These are phyloP conservation scores for Schizophyllum amplum DNA, from an alignment of 1,284 basidiomycete genomes.

Conservation along the genomic window DNA sequence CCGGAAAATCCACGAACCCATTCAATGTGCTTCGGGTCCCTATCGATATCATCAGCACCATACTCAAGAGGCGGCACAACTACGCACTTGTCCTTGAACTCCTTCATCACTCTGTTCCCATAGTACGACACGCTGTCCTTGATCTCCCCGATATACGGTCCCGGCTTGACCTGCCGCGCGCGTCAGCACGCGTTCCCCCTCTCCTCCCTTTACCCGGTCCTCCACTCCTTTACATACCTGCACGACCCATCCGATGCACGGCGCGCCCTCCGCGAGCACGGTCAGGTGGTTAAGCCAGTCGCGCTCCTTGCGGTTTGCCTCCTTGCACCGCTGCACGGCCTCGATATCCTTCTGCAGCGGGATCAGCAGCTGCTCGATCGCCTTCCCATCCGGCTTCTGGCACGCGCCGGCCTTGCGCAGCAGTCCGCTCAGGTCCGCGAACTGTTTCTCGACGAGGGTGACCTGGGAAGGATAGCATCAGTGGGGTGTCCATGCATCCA, in stretches of 20 bases:
- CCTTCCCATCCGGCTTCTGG: constrained; percentile 69
- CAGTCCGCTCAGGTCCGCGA: constrained; percentile 61
- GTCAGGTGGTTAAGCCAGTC: constrained; percentile 82
- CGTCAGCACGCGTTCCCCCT: neutral
- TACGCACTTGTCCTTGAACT: constrained; percentile 83
- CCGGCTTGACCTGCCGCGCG: constrained; percentile 67
- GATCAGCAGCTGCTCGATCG: constrained; percentile 54
- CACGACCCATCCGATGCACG: constrained; percentile 90
- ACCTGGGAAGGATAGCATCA: constrained; percentile 50
- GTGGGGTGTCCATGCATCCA: too few species aligned
- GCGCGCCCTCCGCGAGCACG: constrained; percentile 76
- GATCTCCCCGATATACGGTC: constrained; percentile 74
- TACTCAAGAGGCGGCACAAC: neutral
- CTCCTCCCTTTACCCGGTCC: neutral
- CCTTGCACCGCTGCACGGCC: constrained; percentile 73
- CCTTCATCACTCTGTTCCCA: constrained; percentile 86
- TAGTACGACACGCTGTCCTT: constrained; percentile 91
- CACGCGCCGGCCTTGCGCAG: constrained; percentile 67
- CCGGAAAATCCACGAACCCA: constrained; percentile 78
- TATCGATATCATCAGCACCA: constrained; percentile 22
- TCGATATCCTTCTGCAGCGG: constrained; percentile 74
- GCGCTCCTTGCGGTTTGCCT: constrained; percentile 74
- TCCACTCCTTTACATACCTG: constrained; percentile 43
- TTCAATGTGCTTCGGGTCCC: constrained; percentile 82
- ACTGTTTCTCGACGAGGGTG: constrained; percentile 60